Evolutionary conservation across 108 stramenopile species (phyloP).

Genomic region (Seminavis robusta): DNA sequence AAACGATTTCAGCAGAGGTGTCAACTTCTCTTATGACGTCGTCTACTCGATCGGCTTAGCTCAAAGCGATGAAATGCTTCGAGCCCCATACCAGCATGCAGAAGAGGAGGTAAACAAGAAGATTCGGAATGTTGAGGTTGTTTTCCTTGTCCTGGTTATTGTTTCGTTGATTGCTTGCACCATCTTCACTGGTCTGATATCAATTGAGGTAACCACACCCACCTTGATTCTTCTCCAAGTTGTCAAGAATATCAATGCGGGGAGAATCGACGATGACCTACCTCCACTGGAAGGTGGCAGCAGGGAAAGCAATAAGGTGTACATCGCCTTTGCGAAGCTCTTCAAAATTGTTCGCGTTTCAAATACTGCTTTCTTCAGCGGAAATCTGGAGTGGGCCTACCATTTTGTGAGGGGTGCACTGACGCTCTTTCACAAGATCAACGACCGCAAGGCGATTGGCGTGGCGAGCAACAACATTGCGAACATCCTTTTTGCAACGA

Average conservation of each 20-base stretch:
- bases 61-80: neutral
- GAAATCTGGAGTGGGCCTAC: slow-evolving; percentile 37
- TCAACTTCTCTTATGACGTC: neutral
- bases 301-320: slow-evolving; percentile 41
- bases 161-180: slow-evolving; percentile 9
- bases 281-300: slow-evolving; percentile 47
- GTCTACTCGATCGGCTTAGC: slow-evolving; percentile 26
- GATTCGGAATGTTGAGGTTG: slow-evolving; percentile 2
- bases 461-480: slow-evolving; percentile 62
- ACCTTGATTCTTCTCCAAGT: slow-evolving; percentile 25
- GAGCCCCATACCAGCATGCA: neutral
- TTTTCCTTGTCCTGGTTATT: slow-evolving; percentile 14
- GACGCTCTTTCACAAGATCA: slow-evolving; percentile 42
- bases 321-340: slow-evolving; percentile 44
- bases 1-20: slow-evolving; percentile 22
- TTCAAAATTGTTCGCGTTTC: slow-evolving; percentile 49
- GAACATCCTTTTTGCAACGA: slow-evolving; percentile 36
- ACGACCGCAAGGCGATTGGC: slow-evolving; percentile 61
- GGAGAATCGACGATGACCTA: slow-evolving; percentile 34
- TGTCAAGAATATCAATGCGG: slow-evolving; percentile 40
- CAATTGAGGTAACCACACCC: slow-evolving; percentile 26
- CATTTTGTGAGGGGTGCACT: slow-evolving; percentile 49
- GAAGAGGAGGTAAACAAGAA: slow-evolving; percentile 4
- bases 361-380: slow-evolving; percentile 52
- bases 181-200: slow-evolving; percentile 16